Evolutionary conservation across 768 basidiomycete genomes (phyloP), one percentile per base, ranked within the genome.

Genomic region (Chlorophyllum brunneum): DNA sequence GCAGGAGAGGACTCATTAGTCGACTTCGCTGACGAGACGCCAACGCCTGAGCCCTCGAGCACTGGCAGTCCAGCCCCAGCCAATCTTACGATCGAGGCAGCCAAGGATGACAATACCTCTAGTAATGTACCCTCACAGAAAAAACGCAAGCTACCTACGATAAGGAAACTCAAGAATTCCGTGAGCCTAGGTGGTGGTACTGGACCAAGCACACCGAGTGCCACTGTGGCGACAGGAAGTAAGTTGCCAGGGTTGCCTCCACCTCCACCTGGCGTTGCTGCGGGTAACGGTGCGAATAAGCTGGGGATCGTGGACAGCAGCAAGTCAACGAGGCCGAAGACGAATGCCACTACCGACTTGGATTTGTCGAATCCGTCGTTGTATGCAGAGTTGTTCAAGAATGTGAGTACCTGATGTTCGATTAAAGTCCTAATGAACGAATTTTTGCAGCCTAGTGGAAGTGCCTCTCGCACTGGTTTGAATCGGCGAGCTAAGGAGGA

Each of bases 81-180:
- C 20, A 37, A 51, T 22, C 30, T 18, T 16, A 36, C 20, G n/a
- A n/a, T n/a, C 9, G 36, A 33, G 39, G 29, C 18, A 30, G 11
- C 16, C 5, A 54, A 58, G 29, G 49, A 48, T n/a, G 49, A 51
- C 16, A 27, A 8, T 24, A n/a, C 15, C 1, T 31, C 44, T 18
- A 24, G 15, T 41, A 30, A 31, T 23, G 42, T 47, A 16, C 46
- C 62, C 7, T 65, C 72, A 16, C 61, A 65, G n/a, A 84, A 80
- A 70, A 86, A 83, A 63, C 77, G 72, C 33, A 88, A 86, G 61
- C 71, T 84, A 18, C 83, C 85, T 0, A 68, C 78, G n/a, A 86
- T 86, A 55, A 85, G 79, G 70, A 85, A 86, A 68, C 80, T 72
- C 65, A 84, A 85, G 56, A 56, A 60, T 4, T 27, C 66, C 16